Evolutionary conservation across 2,329 filamentous ascomycete genomes (phyloP).

Genomic region (Geosmithia flava): DNA sequence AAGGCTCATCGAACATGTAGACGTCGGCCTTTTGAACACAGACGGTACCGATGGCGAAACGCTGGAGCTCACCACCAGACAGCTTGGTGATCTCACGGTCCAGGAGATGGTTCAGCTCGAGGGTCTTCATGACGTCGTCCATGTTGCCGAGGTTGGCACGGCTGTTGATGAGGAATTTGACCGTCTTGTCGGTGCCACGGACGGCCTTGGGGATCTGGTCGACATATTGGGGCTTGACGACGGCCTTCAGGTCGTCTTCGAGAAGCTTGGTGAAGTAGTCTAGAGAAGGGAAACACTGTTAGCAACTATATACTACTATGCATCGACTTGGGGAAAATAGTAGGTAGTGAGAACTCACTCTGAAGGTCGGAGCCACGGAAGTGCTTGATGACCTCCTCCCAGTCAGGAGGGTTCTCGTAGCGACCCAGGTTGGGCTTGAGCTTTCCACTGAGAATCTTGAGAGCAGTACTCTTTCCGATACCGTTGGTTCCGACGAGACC

Average conservation of each 20-base stretch:
- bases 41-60: conserved; percentile 92
- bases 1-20: conserved; percentile 99
- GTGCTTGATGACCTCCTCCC: conserved; percentile 98
- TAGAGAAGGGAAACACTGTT: conserved; percentile 5
- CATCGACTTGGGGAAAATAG: not conserved
- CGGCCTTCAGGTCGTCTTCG: conserved; percentile 92
- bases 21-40: conserved; percentile 94
- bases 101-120: conserved; percentile 81
- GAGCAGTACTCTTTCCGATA: conserved; percentile 99
- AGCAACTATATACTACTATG: not conserved
- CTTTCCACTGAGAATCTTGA: conserved; percentile 98
- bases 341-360: conserved; percentile 45
- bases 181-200: conserved; percentile 66
- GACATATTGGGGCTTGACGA: conserved; percentile 98
- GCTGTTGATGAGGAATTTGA: conserved; percentile 65
- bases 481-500: conserved; percentile 98
- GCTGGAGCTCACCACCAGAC: conserved; percentile 95
- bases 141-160: conserved; percentile 68
- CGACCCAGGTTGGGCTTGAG: conserved; percentile 94
- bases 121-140: conserved; percentile 67
- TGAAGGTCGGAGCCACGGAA: conserved; percentile 96
- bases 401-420: conserved; percentile 94
- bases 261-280: conserved; percentile 99
- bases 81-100: conserved; percentile 84
- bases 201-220: conserved; percentile 95